Evolutionary conservation across 306 rosid genomes (phyloP).

Genomic region (Aeschynomene evenia): DNA sequence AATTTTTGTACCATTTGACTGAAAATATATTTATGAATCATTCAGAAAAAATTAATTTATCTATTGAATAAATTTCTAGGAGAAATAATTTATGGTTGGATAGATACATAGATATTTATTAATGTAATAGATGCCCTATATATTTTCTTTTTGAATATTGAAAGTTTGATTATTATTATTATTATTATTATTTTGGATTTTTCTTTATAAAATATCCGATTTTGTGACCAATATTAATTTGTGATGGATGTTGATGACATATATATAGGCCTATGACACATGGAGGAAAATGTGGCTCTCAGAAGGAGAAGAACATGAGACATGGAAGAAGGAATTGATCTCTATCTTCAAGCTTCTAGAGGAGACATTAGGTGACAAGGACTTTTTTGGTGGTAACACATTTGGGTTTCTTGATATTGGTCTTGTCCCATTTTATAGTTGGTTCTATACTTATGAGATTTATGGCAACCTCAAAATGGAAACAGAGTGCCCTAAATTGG

Average conservation of each 20-base stretch:
- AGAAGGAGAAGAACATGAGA: constrained; percentile 48
- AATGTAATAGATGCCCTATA: no score
- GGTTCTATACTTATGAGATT: constrained; percentile 46
- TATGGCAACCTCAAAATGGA: constrained; percentile 47
- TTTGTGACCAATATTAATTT: background rate
- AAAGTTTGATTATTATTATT: no score
- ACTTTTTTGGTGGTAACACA: constrained; percentile 36
- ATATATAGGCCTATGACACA: constrained; percentile 27
- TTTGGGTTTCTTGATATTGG: constrained; percentile 53
- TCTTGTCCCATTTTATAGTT: constrained; percentile 32
- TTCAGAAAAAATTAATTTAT: no score
- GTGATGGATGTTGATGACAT: background rate
- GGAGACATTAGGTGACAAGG: constrained; percentile 34
- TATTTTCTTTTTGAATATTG: no score
- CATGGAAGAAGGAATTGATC: constrained; percentile 36
- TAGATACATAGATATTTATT: no score
- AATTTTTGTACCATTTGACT: no score
- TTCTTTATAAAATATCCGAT: no score
- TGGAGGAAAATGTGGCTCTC: constrained; percentile 37
- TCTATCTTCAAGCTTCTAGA: constrained; percentile 36
- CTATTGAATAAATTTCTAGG: no score
- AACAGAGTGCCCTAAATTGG: constrained; percentile 47
- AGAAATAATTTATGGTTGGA: no score
- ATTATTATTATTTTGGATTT: no score
- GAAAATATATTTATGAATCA: no score